A percentile compares a stretch with the other conserved stretches of the same genome.
phyloP scores from a whole-genome alignment of 768 basidiomycete species.

The Kwoniella bestiolae region DNA sequence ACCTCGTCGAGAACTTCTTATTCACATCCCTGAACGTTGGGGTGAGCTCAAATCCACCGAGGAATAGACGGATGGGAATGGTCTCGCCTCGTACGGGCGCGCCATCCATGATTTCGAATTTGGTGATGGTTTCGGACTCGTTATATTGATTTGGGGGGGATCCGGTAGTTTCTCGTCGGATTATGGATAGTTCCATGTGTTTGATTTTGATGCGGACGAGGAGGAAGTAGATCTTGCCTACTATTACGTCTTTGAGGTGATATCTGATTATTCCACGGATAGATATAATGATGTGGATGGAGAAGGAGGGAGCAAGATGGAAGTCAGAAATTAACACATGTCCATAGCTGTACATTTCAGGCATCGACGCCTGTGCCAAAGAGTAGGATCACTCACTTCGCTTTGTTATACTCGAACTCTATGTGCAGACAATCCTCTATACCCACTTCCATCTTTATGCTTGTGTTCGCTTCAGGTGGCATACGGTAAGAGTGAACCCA shows the following conservation, averaged over 20 bases:
- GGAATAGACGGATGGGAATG: conserved; percentile 95
- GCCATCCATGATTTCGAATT: conserved; percentile 99
- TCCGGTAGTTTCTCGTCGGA: conserved; percentile 94
- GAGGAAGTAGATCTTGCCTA: conserved; percentile 99
- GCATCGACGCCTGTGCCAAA: background rate
- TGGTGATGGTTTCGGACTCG: conserved; percentile 97
- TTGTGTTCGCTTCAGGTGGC: conserved; percentile 97
- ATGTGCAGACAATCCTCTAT: conserved; percentile 99
- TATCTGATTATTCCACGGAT: conserved; percentile 66
- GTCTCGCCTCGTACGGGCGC: conserved; percentile 98
- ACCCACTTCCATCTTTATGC: conserved; percentile 99
- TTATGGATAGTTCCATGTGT: conserved; percentile 98
- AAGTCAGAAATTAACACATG: background rate
- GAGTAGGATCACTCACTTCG: conserved; percentile 69
- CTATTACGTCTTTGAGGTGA: conserved; percentile 97
- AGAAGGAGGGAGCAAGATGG: background rate
- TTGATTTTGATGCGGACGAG: conserved; percentile 98
- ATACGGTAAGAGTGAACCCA: conserved; percentile 99
- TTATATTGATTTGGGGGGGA: conserved; percentile 99
- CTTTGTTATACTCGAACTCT: conserved; percentile 99
- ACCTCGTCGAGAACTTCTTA: conserved; percentile 97
- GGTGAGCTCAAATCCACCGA: conserved; percentile 96
- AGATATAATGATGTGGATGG: background rate
- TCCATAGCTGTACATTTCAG: too few relatives aligned
- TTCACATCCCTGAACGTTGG: conserved; percentile 99